Conservation (phyloP, 495 filamentous ascomycete genomes). For the Astrothelium macrocarpum region DNA sequence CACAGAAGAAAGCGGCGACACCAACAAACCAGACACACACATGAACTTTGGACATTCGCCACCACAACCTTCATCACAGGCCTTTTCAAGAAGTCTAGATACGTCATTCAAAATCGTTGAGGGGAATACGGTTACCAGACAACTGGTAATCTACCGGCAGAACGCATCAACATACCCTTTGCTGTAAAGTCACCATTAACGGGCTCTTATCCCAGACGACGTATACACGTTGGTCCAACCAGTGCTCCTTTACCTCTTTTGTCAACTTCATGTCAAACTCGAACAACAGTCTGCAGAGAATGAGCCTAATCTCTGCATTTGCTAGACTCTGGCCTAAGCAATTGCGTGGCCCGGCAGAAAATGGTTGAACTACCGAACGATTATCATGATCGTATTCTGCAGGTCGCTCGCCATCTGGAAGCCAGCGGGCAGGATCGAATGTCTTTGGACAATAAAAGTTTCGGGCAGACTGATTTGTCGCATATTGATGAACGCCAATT, state of each 20-base stretch:
- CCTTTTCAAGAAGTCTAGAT: no score
- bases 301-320: slow-evolving; percentile 27
- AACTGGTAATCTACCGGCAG: not conserved
- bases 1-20: no score
- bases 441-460: slow-evolving; percentile 34
- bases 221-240: not conserved
- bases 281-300: slow-evolving; percentile 22
- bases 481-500: slow-evolving; percentile 37
- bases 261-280: slow-evolving; percentile 25
- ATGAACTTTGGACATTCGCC: no score
- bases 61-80: no score
- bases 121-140: no score
- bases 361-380: slow-evolving; percentile 8
- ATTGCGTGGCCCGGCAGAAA: slow-evolving; percentile 12
- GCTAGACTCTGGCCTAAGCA: slow-evolving; percentile 20
- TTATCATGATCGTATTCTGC: slow-evolving; percentile 8
- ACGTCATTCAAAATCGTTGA: no score
- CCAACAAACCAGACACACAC: no score
- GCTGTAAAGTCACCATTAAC: not conserved
- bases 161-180: not conserved
- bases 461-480: slow-evolving; percentile 33
- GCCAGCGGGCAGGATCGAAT: slow-evolving; percentile 6
- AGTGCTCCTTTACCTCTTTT: not conserved
- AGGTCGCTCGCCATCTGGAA: not conserved
- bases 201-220: not conserved